A percentile compares a stretch with the other conserved stretches of the same genome.
phyloP scores from a whole-genome alignment of 75 land plant genomes.

The Larix kaempferi region DNA sequence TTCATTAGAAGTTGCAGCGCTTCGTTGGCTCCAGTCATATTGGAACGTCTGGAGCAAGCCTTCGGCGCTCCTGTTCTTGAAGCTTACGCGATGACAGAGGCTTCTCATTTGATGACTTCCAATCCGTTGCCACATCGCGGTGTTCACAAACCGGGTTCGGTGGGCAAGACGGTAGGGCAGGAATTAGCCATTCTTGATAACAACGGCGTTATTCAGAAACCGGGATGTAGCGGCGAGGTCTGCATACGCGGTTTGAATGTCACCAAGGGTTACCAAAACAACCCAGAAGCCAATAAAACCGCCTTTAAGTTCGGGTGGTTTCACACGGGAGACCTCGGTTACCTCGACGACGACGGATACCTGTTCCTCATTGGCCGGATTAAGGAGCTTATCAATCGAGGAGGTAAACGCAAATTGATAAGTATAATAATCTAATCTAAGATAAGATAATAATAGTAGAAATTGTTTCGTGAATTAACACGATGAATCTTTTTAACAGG shows the following conservation, averaged over 20 bases:
- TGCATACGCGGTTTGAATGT: slow-evolving; percentile 87
- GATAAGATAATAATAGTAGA: no score
- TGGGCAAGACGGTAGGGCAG: slow-evolving; percentile 80
- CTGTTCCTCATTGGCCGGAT: slow-evolving; percentile 85
- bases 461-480: no score
- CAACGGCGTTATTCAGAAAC: slow-evolving; percentile 30
- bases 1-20: slow-evolving; percentile 86
- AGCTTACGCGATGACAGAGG: slow-evolving; percentile 97
- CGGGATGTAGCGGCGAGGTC: slow-evolving; percentile 59
- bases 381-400: slow-evolving; percentile 94
- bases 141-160: slow-evolving; percentile 77
- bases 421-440: no score
- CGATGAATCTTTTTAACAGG: slow-evolving; percentile 32
- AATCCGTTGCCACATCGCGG: slow-evolving; percentile 80
- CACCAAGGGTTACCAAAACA: slow-evolving; percentile 79
- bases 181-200: slow-evolving; percentile 73
- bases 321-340: slow-evolving; percentile 90
- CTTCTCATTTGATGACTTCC: slow-evolving; percentile 80
- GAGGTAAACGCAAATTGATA: slow-evolving; percentile 51
- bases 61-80: slow-evolving; percentile 89
- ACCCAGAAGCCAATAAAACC: slow-evolving; percentile 76
- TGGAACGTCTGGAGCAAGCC: slow-evolving; percentile 62
- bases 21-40: slow-evolving; percentile 61
- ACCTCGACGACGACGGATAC: slow-evolving; percentile 78
- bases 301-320: slow-evolving; percentile 89